A percentile compares a stretch with the other conserved stretches of the same genome.
These are phyloP conservation scores for Dioscorea dumetorum DNA, from an alignment of 106 monocot genomes.

Conservation along the genomic window DNA sequence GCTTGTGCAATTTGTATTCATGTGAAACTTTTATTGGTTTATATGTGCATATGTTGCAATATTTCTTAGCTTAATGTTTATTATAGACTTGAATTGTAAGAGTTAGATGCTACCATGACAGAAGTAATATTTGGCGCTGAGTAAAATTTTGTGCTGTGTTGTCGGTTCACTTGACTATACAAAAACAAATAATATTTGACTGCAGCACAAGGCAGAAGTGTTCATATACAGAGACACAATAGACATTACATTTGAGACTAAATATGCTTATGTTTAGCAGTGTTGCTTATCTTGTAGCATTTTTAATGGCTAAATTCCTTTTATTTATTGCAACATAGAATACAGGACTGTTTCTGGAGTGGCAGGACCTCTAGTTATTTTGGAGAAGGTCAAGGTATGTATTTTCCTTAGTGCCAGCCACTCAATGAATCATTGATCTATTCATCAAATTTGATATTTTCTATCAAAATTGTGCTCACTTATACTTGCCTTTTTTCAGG, in stretches of 20 bases:
- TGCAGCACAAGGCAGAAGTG: too few relatives aligned
- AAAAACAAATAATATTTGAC: too few relatives aligned
- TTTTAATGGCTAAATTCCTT: background rate
- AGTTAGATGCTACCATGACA: too few relatives aligned
- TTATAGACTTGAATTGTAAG: too few relatives aligned
- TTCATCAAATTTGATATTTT: background rate
- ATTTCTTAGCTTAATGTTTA: too few relatives aligned
- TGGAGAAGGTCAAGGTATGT: constrained; percentile 97
- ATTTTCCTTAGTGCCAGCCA: background rate
- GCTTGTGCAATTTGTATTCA: background rate
- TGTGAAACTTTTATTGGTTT: background rate
- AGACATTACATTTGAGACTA: too few relatives aligned
- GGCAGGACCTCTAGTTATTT: constrained; percentile 93
- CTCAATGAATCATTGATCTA: too few relatives aligned
- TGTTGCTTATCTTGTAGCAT: background rate
- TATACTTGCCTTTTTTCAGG: constrained; percentile 33
- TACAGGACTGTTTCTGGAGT: constrained; percentile 98
- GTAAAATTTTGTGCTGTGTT: too few relatives aligned
- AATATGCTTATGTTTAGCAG: background rate
- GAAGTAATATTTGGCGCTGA: too few relatives aligned
- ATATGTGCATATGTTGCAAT: background rate
- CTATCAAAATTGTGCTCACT: background rate
- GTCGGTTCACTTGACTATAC: too few relatives aligned
- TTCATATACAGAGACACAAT: too few relatives aligned
- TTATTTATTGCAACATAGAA: constrained; percentile 28